Base-by-base conservation (phyloP, 306 rosid species). In the Acacia melanoxylon region DNA sequence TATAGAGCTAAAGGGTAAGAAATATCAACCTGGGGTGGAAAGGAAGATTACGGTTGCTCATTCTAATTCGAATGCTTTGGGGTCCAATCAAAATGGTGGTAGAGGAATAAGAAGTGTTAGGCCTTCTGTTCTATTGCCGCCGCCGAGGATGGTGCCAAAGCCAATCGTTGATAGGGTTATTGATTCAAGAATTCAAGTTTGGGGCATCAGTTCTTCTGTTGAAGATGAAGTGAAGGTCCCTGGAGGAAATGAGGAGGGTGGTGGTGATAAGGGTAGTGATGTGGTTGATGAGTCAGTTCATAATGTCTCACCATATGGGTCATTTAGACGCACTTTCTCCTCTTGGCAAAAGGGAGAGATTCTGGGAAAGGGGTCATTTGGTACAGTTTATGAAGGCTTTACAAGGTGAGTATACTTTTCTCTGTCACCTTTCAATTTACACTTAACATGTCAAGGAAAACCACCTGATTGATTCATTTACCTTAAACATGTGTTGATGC, bases 341-440 rank as follows among this genome's bases (percentile, higher is more conserved):
- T 86, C 91, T 5, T 91, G 95, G 95, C 91, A 89, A 69, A 91
- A 88, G 70, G 95, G 95, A 42, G 88, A 81, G 7, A 25, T 88
- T 59, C 73, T 91, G 52, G 95, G 93, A 75, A 89, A 89, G 41
- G 93, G 95, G 42, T 88, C 95, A 3, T 91, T 81, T 78, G 93
- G 95, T 29, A 89, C 88, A 0, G 95, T 91, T 15, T 91, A 88
- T 68, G 95, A 91, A 86, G 90, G 93, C 72, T 86, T 77, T 51
- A 86, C 91, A 0, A 91, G 86, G 95, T 89, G 24, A 74, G 88
- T 83, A 8, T 54, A 59, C 62, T 19, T n/a, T 10, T 45, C 46
- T 44, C 12, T 45, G 19, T 78, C 44, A 61, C 67, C 24, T 76
- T 37, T 73, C 9, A 22, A 8, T 71, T 72, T 22, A 75, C 22